A percentile compares a stretch with the other conserved stretches of the same genome.
These are phyloP conservation scores for Xylaria arbuscula DNA, from an alignment of 2,329 filamentous ascomycete genomes.

Conservation along the genomic window DNA sequence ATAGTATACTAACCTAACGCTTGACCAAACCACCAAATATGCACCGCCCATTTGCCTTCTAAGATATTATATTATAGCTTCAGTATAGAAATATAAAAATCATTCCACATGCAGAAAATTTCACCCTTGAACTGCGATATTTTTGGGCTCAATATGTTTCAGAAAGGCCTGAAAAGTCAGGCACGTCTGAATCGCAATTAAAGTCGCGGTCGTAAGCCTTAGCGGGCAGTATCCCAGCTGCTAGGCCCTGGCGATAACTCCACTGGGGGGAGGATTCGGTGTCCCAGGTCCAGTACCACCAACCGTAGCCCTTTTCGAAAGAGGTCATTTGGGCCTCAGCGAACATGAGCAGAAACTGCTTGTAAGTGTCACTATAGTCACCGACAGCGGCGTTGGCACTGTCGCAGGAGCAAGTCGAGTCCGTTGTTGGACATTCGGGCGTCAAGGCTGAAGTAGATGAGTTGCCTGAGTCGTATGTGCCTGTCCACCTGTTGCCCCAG, in stretches of 20 bases:
- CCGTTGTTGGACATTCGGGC: constrained; percentile 78
- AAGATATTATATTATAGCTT: constrained; percentile 2
- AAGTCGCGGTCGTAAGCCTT: constrained; percentile 79
- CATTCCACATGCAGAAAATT: neutral
- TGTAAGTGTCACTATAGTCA: constrained; percentile 78
- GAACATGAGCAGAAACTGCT: constrained; percentile 86
- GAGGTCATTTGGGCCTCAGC: constrained; percentile 95
- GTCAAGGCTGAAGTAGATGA: constrained; percentile 69
- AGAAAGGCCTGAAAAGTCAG: constrained; percentile 62
- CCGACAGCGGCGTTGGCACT: constrained; percentile 78
- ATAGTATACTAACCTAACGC: constrained; percentile 13
- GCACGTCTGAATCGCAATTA: constrained; percentile 70
- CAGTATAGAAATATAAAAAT: neutral
- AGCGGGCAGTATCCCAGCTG: constrained; percentile 80
- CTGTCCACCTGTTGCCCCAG: constrained; percentile 90
- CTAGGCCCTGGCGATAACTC: constrained; percentile 87
- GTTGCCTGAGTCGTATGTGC: constrained; percentile 79
- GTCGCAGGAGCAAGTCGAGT: constrained; percentile 76
- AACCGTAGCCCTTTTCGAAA: constrained; percentile 94
- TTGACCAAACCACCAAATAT: constrained; percentile 27
- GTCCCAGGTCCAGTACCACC: constrained; percentile 99
- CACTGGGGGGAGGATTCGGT: constrained; percentile 88
- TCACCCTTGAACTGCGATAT: neutral
- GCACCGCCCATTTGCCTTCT: constrained; percentile 18
- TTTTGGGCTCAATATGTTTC: constrained; percentile 60